These are phyloP conservation scores for Suhomyces bolitotheri DNA, from an alignment of 1,139 yeast species.

Conservation along the genomic window DNA sequence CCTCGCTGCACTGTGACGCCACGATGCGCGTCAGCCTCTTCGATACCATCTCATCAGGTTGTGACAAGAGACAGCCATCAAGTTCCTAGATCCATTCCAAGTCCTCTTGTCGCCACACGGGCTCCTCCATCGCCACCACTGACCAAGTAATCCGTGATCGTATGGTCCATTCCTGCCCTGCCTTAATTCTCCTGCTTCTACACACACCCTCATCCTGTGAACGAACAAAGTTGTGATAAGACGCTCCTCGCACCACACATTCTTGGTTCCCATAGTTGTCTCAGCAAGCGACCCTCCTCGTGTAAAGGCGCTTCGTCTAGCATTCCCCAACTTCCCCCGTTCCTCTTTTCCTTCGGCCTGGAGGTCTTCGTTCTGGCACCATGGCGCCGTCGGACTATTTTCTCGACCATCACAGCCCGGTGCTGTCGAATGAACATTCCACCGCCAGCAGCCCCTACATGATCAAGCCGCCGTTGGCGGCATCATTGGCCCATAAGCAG, in stretches of 20 bases:
- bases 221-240: neutral
- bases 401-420: constrained; percentile 21
- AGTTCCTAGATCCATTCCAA: too few relatives aligned
- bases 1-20: neutral
- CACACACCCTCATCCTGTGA: neutral
- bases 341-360: constrained; percentile 1
- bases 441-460: constrained; percentile 28
- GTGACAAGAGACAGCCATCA: too few relatives aligned
- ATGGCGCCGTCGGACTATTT: constrained; percentile 19
- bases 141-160: too few relatives aligned
- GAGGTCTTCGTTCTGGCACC: constrained; percentile 3
- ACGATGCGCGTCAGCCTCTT: neutral
- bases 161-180: too few relatives aligned
- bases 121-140: too few relatives aligned
- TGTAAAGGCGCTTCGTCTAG: too few relatives aligned
- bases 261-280: neutral
- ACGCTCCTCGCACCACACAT: neutral
- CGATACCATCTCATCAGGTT: too few relatives aligned
- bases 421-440: constrained; percentile 21
- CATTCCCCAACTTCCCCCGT: neutral
- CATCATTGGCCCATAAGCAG: constrained; percentile 21
- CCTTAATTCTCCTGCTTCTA: too few relatives aligned
- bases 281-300: too few relatives aligned
- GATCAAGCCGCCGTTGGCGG: constrained; percentile 18
- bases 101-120: too few relatives aligned